Conservation (phyloP, 1,284 basidiomycete genomes). For the Cryptococcus deneoformans region DNA sequence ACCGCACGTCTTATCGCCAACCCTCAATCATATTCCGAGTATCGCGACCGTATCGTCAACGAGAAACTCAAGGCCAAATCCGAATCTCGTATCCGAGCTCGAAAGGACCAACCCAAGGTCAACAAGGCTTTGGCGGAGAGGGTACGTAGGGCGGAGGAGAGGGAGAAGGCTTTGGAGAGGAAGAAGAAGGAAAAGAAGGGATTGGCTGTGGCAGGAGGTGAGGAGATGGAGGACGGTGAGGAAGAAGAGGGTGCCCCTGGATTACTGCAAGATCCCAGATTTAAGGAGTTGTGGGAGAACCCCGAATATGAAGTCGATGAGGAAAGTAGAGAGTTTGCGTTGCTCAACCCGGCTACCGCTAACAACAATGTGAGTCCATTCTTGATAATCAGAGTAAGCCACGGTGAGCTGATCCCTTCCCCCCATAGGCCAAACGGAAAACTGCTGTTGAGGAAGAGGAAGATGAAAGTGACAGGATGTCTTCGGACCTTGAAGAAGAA, state of each 20-base stretch:
- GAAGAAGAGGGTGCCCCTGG: slow-evolving; percentile 52
- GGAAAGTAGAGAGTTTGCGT: slow-evolving; percentile 75
- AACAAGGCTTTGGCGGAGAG: slow-evolving; percentile 91
- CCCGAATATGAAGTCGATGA: slow-evolving; percentile 95
- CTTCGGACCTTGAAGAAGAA: slow-evolving; percentile 59
- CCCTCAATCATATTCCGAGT: slow-evolving; percentile 92
- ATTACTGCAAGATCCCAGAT: slow-evolving; percentile 82
- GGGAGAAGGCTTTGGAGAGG: slow-evolving; percentile 61
- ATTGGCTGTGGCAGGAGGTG: slow-evolving; percentile 26
- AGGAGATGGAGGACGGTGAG: slow-evolving; percentile 48
- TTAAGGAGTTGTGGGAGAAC: slow-evolving; percentile 87
- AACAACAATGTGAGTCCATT: slow-evolving; percentile 37
- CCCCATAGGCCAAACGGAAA: slow-evolving; percentile 51
- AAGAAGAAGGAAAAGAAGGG: slow-evolving; percentile 55
- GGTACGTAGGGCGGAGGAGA: slow-evolving; percentile 70
- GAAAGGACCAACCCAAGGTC: slow-evolving; percentile 69
- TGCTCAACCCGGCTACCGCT: slow-evolving; percentile 84
- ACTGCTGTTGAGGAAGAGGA: slow-evolving; percentile 89
- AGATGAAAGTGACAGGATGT: slow-evolving; percentile 77
- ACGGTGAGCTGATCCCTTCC: too few relatives aligned
- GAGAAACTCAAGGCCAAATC: slow-evolving; percentile 91
- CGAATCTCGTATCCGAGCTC: slow-evolving; percentile 84
- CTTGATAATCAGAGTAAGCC: too few relatives aligned
- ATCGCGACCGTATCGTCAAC: slow-evolving; percentile 80
- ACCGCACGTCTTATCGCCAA: slow-evolving; percentile 93